phyloP scores from a whole-genome alignment of 306 rosid species.

The Carpinus fangiana region DNA sequence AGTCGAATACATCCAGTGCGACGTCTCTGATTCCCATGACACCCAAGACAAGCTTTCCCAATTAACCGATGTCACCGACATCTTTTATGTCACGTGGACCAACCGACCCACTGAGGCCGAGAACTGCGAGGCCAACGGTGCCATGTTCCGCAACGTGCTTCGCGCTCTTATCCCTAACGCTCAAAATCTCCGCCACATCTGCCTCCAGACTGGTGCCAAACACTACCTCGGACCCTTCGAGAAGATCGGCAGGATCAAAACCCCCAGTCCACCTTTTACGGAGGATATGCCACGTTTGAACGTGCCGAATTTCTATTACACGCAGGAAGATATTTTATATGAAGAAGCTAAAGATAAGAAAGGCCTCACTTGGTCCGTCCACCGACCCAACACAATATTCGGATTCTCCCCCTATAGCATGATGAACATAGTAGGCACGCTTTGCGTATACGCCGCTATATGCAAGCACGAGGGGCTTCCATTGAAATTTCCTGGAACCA shows the following conservation, averaged over 20 bases:
- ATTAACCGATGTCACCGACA: slow-evolving; percentile 61
- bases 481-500: slow-evolving; percentile 58
- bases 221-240: slow-evolving; percentile 62
- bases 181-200: slow-evolving; percentile 59
- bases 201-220: slow-evolving; percentile 60
- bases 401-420: slow-evolving; percentile 68
- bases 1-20: slow-evolving; percentile 64
- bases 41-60: slow-evolving; percentile 53
- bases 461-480: slow-evolving; percentile 64
- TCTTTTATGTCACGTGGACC: slow-evolving; percentile 65
- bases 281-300: slow-evolving; percentile 64
- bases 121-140: slow-evolving; percentile 55
- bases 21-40: slow-evolving; percentile 52
- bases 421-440: slow-evolving; percentile 51
- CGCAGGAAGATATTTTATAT: slow-evolving; percentile 41
- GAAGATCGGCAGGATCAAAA: slow-evolving; percentile 13
- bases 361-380: slow-evolving; percentile 59
- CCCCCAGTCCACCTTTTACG: slow-evolving; percentile 57
- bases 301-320: slow-evolving; percentile 52
- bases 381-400: slow-evolving; percentile 50
- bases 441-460: slow-evolving; percentile 60
- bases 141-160: slow-evolving; percentile 56
- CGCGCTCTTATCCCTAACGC: slow-evolving; percentile 53
- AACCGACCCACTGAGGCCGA: slow-evolving; percentile 46
- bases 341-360: slow-evolving; percentile 47